Base-by-base conservation (phyloP, 2,329 filamentous ascomycete genomes). In the Nemania bipapillata region DNA sequence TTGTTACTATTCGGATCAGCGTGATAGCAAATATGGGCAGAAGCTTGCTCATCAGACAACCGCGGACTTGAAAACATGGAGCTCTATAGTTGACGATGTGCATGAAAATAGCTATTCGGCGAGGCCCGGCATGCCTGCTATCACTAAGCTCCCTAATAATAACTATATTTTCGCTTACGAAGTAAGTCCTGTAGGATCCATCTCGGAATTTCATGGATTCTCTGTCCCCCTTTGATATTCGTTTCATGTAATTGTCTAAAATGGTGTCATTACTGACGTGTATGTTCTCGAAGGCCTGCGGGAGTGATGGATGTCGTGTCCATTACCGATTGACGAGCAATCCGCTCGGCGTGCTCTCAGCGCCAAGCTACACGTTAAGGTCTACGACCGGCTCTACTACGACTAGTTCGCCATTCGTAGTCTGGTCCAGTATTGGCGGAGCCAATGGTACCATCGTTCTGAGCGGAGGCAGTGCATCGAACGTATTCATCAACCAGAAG, bases 1-100 rank as follows among this genome's bases (percentile, higher is more conserved):
- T 32, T 81, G 85, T 72, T 92, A 91, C 82, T 92, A 91, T 80
- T 88, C 89, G 1, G 90, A 92, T 77, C 90, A 92, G 75, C 85
- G 66, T 47, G 89, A 89, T 70, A 84, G 87, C 67, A 81, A 81
- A 1, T 82, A 91, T 73, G 90, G 89, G 22, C 90, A 92, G 77
- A 90, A 91, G 74, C 83, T 92, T 56, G 83, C 86, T 3, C 89
- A 92, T 76, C 88, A 91, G 77, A 82, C 82, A 20, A 85, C 87
- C 3, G 82, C 78, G 0, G 87, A 92, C 73, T 82, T 91, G 9
- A 79, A 82, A 68, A 85, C 78, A 9, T 92, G 90, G 90, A 83
- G 83, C 12, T 75, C 83, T 0, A 79, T 85, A 2, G 84, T 90
- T 50, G 83, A 89, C 65, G 89, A 92, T 72, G 88, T 90, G 50